phyloP scores from a whole-genome alignment of 148 eudicot species.

The Arbutus unedo region DNA sequence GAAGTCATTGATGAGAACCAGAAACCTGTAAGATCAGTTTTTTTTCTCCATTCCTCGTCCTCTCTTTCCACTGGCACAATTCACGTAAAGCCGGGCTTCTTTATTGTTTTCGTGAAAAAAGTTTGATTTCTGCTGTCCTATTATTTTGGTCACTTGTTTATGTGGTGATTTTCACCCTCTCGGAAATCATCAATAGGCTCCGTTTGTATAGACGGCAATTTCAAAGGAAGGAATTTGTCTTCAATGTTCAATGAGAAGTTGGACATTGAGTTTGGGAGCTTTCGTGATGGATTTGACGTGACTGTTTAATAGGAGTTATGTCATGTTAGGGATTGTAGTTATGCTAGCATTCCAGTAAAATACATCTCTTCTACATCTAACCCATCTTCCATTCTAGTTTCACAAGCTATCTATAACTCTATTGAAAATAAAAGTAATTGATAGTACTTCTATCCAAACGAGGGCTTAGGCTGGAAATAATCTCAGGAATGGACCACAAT shows the following conservation, averaged over 20 bases:
- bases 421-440: background rate
- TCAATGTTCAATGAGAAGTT: background rate
- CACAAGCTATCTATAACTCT: background rate
- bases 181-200: too few species aligned
- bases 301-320: background rate
- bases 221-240: too few species aligned
- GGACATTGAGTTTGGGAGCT: background rate
- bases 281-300: background rate
- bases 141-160: background rate
- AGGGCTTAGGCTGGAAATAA: background rate
- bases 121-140: background rate
- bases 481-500: background rate
- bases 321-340: background rate
- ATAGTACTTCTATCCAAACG: background rate
- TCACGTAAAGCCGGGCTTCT: background rate
- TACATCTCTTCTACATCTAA: background rate
- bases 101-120: background rate
- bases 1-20: conserved; percentile 31
- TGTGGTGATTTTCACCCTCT: too few species aligned
- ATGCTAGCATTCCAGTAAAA: background rate
- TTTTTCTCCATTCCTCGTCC: background rate
- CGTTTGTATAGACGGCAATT: too few species aligned
- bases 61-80: background rate
- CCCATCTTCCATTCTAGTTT: background rate
- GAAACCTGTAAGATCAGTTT: conserved; percentile 29